phyloP scores from a whole-genome alignment of 768 basidiomycete species.

The Pluteus cervinus region DNA sequence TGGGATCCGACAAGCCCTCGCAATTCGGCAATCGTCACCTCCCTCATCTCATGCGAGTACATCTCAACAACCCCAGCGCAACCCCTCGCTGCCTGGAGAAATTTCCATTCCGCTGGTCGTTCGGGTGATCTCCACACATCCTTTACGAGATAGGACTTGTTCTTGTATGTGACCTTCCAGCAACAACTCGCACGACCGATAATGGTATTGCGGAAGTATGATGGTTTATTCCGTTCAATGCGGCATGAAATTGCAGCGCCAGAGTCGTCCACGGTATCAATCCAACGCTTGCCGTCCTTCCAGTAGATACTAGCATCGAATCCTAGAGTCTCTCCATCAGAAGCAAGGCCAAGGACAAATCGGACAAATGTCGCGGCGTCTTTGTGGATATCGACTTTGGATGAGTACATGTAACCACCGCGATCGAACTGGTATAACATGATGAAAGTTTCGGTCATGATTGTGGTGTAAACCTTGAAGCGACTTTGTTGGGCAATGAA shows the following conservation, averaged over 20 bases:
- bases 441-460: constrained; percentile 9
- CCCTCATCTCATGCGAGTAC: constrained; percentile 3
- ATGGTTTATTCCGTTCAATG: background rate
- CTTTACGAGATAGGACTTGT: constrained; percentile 12
- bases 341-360: constrained; percentile 14
- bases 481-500: constrained; percentile 16
- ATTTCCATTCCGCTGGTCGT: constrained; percentile 7
- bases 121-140: constrained; percentile 14
- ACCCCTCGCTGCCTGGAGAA: constrained; percentile 8
- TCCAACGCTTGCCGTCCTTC: constrained; percentile 5
- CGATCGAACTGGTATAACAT: constrained; percentile 15
- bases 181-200: constrained; percentile 16
- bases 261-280: constrained; percentile 2
- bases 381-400: constrained; percentile 12
- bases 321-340: constrained; percentile 12
- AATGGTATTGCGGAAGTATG: constrained; percentile 11
- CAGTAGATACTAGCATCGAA: constrained; percentile 17
- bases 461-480: constrained; percentile 11
- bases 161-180: constrained; percentile 10
- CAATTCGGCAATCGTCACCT: constrained; percentile 2
- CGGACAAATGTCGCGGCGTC: constrained; percentile 11
- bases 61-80: constrained; percentile 14
- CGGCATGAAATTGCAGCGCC: background rate
- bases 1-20: constrained; percentile 3
- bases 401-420: constrained; percentile 10